Percentiles rank a stretch among this genome's conserved stretches.
These are phyloP conservation scores for Thelephora terrestris DNA, from an alignment of 1,284 basidiomycete genomes.

Conservation along the genomic window DNA sequence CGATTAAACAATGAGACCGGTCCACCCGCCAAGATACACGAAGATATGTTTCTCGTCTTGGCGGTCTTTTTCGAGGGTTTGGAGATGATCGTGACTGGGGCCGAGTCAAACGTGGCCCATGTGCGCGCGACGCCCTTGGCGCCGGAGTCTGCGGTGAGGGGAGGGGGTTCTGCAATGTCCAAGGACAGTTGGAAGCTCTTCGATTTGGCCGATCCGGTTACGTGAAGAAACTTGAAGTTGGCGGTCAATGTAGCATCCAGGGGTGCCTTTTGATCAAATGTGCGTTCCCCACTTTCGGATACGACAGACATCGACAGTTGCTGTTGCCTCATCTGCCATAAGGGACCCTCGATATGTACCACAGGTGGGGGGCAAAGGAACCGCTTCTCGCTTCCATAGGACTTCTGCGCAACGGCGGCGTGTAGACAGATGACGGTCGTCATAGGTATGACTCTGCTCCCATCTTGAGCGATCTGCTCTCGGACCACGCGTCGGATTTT, in stretches of 20 bases:
- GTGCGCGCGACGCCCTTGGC: constrained; percentile 50
- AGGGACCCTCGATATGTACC: constrained; percentile 78
- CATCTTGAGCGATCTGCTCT: constrained; percentile 66
- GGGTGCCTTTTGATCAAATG: constrained; percentile 72
- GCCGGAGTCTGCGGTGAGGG: constrained; percentile 37
- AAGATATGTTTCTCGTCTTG: constrained; percentile 88
- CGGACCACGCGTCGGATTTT: constrained; percentile 76
- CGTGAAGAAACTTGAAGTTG: constrained; percentile 86
- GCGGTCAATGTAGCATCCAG: constrained; percentile 74
- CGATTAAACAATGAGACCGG: constrained; percentile 94
- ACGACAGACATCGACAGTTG: constrained; percentile 80
- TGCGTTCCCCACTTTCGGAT: constrained; percentile 72
- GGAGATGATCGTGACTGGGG: constrained; percentile 89
- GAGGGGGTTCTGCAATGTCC: constrained; percentile 65
- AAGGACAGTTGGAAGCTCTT: constrained; percentile 85
- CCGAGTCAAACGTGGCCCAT: constrained; percentile 89
- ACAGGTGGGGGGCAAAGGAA: constrained; percentile 85
- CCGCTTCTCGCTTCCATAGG: constrained; percentile 86
- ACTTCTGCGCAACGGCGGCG: constrained; percentile 86
- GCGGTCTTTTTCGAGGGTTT: constrained; percentile 97
- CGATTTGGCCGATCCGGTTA: constrained; percentile 79
- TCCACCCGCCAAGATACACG: constrained; percentile 82
- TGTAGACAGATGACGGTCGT: constrained; percentile 83
- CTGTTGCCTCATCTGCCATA: constrained; percentile 71
- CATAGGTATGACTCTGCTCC: constrained; percentile 67